Percentiles rank a stretch among this genome's conserved stretches.
Conservation (phyloP, 1,139 yeast species). For the Torulaspora globosa region DNA sequence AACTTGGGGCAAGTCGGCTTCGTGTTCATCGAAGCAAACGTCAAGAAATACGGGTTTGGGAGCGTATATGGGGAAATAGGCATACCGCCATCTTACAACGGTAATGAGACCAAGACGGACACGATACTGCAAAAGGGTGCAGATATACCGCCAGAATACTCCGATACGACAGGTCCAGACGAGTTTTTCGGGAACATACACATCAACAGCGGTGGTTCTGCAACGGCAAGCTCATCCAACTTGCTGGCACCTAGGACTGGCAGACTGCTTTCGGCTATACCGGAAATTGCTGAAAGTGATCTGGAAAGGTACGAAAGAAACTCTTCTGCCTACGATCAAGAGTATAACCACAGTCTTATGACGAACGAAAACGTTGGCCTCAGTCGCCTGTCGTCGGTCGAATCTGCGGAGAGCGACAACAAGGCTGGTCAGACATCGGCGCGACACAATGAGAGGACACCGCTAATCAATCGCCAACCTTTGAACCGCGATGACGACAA, state of each 20-base stretch:
- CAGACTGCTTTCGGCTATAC: constrained; percentile 4
- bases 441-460: constrained; percentile 5
- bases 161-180: constrained; percentile 46
- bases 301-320: constrained; percentile 21
- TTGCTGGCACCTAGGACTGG: background rate
- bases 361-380: constrained; percentile 6
- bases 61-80: constrained; percentile 67
- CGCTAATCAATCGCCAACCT: background rate
- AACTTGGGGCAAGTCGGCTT: constrained; percentile 90
- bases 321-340: constrained; percentile 26
- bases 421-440: background rate
- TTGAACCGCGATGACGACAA: constrained; percentile 6
- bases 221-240: constrained; percentile 6
- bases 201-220: constrained; percentile 15
- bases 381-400: background rate
- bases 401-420: background rate
- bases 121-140: constrained; percentile 67
- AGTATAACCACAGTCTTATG: constrained; percentile 16
- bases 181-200: constrained; percentile 53
- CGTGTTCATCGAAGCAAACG: constrained; percentile 91
- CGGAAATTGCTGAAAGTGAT: constrained; percentile 10
- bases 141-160: constrained; percentile 65
- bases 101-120: constrained; percentile 49
- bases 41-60: constrained; percentile 86
- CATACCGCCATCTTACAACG: constrained; percentile 70